Evolutionary conservation across 495 filamentous ascomycete species (phyloP).

Genomic region (Parachaetomium inaequale): DNA sequence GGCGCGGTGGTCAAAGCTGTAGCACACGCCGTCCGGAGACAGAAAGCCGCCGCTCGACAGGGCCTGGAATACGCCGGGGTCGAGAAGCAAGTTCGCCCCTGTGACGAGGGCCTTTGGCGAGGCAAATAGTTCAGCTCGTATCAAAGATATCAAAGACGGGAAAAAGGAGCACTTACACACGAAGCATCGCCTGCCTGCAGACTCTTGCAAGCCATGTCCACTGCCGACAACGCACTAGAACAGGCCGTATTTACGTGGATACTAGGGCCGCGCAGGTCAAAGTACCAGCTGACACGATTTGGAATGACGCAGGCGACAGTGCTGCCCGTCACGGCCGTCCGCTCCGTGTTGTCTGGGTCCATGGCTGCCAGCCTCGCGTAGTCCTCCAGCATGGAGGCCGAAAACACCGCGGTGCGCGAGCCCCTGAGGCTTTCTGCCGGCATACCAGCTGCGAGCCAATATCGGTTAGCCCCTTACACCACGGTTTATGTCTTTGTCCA

Average conservation of each 20-base stretch:
- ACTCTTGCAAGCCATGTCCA: too few relatives aligned
- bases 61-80: neutral
- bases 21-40: neutral
- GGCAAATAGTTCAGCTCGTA: too few relatives aligned
- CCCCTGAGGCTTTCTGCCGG: neutral
- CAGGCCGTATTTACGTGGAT: constrained; percentile 54
- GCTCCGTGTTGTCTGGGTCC: neutral
- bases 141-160: too few relatives aligned
- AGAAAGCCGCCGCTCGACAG: neutral
- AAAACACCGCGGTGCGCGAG: neutral
- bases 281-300: constrained; percentile 51
- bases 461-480: too few relatives aligned
- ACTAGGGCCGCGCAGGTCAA: constrained; percentile 46
- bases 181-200: too few relatives aligned
- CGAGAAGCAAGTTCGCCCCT: neutral
- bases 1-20: constrained; percentile 29
- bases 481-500: neutral
- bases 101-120: neutral
- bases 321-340: neutral
- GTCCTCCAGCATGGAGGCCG: neutral
- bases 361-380: neutral
- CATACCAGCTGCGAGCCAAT: neutral
- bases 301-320: constrained; percentile 38
- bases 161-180: too few relatives aligned
- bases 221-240: constrained; percentile 41